A percentile compares a stretch with the other conserved stretches of the same genome.
Evolutionary conservation across 2,329 filamentous ascomycete genomes (phyloP).

Genomic region (Fusarium denticulatum): DNA sequence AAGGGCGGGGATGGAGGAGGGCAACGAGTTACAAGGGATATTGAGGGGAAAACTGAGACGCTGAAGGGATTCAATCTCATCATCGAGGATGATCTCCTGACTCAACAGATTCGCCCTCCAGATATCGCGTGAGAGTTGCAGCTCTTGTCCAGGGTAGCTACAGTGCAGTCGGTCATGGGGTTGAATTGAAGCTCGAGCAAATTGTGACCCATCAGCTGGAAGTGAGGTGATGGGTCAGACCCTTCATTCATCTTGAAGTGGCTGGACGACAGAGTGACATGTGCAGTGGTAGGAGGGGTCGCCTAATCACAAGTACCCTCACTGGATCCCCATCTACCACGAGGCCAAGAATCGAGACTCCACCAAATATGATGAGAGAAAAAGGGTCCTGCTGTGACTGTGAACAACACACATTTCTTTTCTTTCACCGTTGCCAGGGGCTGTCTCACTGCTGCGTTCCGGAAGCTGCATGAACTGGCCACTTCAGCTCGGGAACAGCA

Average conservation of each 20-base stretch:
- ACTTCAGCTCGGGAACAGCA: slow-evolving; percentile 23
- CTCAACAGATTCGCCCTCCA: slow-evolving; percentile 5
- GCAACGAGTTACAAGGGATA: neutral
- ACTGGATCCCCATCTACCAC: slow-evolving; percentile 14
- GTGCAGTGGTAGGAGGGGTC: slow-evolving; percentile 11
- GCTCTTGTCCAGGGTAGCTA: slow-evolving; percentile 30
- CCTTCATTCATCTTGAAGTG: slow-evolving; percentile 24
- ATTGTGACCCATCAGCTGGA: slow-evolving; percentile 29
- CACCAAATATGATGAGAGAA: slow-evolving; percentile 11
- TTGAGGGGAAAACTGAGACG: neutral
- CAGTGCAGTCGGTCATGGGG: slow-evolving; percentile 15
- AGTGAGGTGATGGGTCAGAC: slow-evolving; percentile 24
- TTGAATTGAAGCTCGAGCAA: slow-evolving; percentile 2
- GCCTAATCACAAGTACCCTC: slow-evolving; percentile 12
- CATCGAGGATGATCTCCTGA: slow-evolving; percentile 7
- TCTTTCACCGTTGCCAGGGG: slow-evolving; percentile 1
- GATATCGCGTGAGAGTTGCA: slow-evolving; percentile 12
- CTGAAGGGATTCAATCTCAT: slow-evolving; percentile 2
- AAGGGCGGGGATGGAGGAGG: neutral
- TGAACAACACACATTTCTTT: slow-evolving; percentile 15
- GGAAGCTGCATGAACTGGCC: slow-evolving; percentile 38
- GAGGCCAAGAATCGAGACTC: slow-evolving; percentile 23
- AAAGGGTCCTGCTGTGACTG: slow-evolving; percentile 15
- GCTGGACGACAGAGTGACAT: slow-evolving; percentile 22
- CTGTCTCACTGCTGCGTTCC: slow-evolving; percentile 13